Conservation (phyloP, 805 yeast species). For the Barnettozyma populi region DNA sequence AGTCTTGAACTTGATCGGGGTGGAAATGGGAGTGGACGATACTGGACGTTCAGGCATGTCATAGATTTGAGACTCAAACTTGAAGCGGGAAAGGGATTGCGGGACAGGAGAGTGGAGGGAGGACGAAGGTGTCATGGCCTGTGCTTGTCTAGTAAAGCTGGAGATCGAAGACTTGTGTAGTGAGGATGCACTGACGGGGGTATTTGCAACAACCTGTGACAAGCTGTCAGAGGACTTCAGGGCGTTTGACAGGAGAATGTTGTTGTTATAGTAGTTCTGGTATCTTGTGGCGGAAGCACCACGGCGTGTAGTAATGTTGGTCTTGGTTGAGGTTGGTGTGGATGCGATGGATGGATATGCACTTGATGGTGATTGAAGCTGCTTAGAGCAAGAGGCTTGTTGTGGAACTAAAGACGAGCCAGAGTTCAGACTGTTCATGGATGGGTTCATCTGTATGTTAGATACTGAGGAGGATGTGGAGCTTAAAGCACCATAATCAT, state of each 20-base stretch:
- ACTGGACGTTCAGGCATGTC: constrained; percentile 27
- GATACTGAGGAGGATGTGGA: constrained; percentile 16
- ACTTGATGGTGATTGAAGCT: constrained; percentile 7
- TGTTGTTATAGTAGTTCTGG: constrained; percentile 43
- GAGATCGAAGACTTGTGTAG: constrained; percentile 19
- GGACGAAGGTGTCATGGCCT: constrained; percentile 9
- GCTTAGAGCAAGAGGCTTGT: constrained; percentile 8
- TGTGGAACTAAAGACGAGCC: constrained; percentile 1
- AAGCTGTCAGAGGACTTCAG: constrained; percentile 35
- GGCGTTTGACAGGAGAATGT: constrained; percentile 39
- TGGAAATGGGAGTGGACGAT: constrained; percentile 3
- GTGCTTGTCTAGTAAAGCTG: constrained; percentile 18
- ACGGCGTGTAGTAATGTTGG: constrained; percentile 18
- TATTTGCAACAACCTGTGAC: constrained; percentile 10
- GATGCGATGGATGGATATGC: constrained; percentile 13
- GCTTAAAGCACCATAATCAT: constrained; percentile 13
- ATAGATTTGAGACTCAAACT: constrained; percentile 33
- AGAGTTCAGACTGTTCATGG: constrained; percentile 18
- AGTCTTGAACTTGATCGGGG: neutral
- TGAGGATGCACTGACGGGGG: constrained; percentile 6
- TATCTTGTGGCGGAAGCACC: constrained; percentile 45
- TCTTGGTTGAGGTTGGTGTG: constrained; percentile 27
- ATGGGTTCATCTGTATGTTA: constrained; percentile 17
- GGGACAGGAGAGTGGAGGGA: constrained; percentile 12
- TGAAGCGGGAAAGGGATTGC: constrained; percentile 26